Evolutionary conservation across 257 asterid genomes (phyloP), one percentile per base, ranked within the genome.

Genomic region (Solanum paucissectum): DNA sequence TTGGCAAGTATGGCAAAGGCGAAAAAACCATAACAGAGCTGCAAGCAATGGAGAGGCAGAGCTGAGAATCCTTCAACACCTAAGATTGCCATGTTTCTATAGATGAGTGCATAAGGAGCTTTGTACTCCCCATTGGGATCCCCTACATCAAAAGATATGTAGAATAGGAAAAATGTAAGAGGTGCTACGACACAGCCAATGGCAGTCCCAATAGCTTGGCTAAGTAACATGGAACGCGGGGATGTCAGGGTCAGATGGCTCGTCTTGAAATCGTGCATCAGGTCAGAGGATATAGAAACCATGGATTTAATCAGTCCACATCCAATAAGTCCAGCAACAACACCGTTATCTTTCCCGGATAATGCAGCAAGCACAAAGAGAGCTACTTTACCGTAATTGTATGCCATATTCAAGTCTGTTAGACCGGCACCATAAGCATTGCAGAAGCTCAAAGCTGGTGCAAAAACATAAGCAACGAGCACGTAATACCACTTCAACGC

Each of bases 401-500:
- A 94, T 2, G 97, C 94, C 98, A 95, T 94, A 89, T 94, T 95
- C 94, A 94, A 90, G 88, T 95, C 98, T 0, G 98, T 95, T 52
- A 95, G 88, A 60, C 98, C 98, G 0, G 96, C 90, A 3, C 96
- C 97, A 85, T 95, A 95, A 0, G 98, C 95, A 21, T 95, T 95
- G 94, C 98, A 95, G 90, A 95, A 95, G 94, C 94, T 87, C 37
- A 95, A 46, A 29, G 95, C 86, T 3, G 98, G 98, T 6, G 97
- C 98, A 7, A 94, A 75, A 49, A 92, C 55, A 91, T 94, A 95
- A 3, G 95, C 94, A 14, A 90, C 88, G 6, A 92, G 85, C 18
- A 94, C 92, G 49, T 86, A 92, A 91, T 93, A 93, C 98, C 98
- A 95, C 83, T 92, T 93, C 42, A 95, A 93, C 81, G 91, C 94